Evolutionary conservation across 345 rosid species (phyloP).

Genomic region (Gossypium anomalum): DNA sequence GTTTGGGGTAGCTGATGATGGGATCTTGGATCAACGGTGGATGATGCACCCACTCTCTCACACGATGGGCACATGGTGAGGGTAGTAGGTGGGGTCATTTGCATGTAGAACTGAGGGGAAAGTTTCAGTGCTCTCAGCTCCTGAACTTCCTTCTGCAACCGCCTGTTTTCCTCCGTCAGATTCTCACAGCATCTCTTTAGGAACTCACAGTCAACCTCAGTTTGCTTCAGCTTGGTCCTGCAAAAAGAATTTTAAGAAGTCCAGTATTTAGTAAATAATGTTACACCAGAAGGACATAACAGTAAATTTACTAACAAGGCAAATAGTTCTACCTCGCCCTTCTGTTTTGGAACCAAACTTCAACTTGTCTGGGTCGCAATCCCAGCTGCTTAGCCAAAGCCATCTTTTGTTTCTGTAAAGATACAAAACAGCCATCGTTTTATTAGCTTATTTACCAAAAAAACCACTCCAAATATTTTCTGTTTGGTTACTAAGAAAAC

Average conservation of each 20-base stretch:
- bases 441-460: constrained; percentile 9
- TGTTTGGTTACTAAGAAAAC: constrained; percentile 20
- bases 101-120: constrained; percentile 99
- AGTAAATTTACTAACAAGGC: neutral
- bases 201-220: constrained; percentile 97
- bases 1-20: constrained; percentile 16
- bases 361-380: constrained; percentile 84
- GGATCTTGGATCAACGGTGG: constrained; percentile 30
- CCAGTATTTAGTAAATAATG: constrained; percentile 7
- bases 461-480: constrained; percentile 9
- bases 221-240: constrained; percentile 97
- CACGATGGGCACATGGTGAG: constrained; percentile 99
- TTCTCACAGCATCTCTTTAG: constrained; percentile 92
- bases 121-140: constrained; percentile 92
- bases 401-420: constrained; percentile 73
- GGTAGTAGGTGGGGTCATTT: constrained; percentile 95
- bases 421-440: neutral
- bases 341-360: constrained; percentile 99
- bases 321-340: constrained; percentile 70
- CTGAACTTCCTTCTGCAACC: constrained; percentile 92
- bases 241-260: neutral
- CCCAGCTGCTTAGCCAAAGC: constrained; percentile 86
- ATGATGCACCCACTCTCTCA: constrained; percentile 64
- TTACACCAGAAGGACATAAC: neutral
- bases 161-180: constrained; percentile 90